Evolutionary conservation across 176 grass and related monocot species (phyloP), one percentile per base, ranked within the genome.

Genomic region (Rhipidocladum racemiflorum): DNA sequence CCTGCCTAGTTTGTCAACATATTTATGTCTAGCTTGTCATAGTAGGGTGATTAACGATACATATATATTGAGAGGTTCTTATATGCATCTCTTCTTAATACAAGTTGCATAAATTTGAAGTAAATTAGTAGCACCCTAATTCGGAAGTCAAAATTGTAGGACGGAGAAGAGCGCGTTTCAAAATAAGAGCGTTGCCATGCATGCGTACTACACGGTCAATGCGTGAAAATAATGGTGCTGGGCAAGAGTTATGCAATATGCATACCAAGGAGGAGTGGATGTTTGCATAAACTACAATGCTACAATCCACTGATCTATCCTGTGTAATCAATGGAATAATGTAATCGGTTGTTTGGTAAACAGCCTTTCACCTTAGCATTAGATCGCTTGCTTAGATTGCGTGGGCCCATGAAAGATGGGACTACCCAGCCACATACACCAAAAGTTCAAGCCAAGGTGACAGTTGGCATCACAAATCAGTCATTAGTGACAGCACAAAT

Each of bases 371-470:
- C 12, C 4, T 67, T 46, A 30, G 16, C 42, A 49, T 51, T 78
- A 61, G 57, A 87, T 50, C 8, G 20, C 70, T 21, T 38, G 70
- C 53, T 71, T 84, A 84, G 81, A 88, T 88, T 84, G 81, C 76
- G 53, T 85, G 75, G 81, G 24, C 76, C 87, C 60, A 15, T 29
- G 18, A 4, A 4, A 42, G 20, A 59, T 51, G 5, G 20, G 29
- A 10, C 71, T 42, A 76, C 66, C 34, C 30, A 70, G 57, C 49
- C 49, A 61, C 30, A 50, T 39, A 63, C 29, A 75, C 36, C 38
- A 75, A 68, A 75, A 68, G 53, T 60, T 67, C 24, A 61, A 43
- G 51, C 75, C 40, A 68, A 3, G 8, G 54, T 27, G 66, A 72
- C 36, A 81, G 43, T 20, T 81, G 50, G 53, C 70, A 46, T 70